phyloP scores from a whole-genome alignment of 192 early-diverging fungal species.

The Entrophospora sp. region DNA sequence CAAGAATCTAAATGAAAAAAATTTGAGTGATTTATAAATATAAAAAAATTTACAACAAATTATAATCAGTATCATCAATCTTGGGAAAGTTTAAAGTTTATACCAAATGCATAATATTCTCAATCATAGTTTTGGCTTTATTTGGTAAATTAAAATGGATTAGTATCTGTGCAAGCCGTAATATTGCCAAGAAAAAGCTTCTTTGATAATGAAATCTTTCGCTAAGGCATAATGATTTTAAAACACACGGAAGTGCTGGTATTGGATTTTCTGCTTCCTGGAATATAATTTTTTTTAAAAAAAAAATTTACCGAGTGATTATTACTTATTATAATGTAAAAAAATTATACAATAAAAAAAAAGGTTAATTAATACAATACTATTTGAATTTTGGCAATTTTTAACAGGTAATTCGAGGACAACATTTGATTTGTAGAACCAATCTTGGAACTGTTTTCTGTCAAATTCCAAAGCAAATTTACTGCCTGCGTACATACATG shows the following conservation, averaged over 20 bases:
- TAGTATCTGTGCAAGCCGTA: constrained; percentile 12
- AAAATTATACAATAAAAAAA: background rate
- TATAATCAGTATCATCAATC: background rate
- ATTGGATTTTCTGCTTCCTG: constrained; percentile 6
- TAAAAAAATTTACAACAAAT: background rate
- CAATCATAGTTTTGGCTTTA: constrained; percentile 14
- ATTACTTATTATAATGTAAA: background rate
- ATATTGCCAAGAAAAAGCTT: constrained; percentile 15
- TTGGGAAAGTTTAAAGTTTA: background rate
- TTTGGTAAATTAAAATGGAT: constrained; percentile 7
- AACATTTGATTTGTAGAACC: constrained; percentile 16
- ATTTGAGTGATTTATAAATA: background rate
- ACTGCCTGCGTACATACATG: too few species aligned
- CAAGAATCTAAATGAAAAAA: constrained; percentile 5
- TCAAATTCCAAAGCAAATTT: background rate
- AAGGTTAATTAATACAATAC: background rate
- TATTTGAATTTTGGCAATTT: constrained; percentile 18
- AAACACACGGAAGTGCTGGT: constrained; percentile 15
- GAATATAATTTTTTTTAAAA: too few species aligned
- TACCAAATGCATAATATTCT: constrained; percentile 17
- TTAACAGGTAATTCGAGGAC: constrained; percentile 8
- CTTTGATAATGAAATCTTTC: constrained; percentile 20
- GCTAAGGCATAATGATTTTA: constrained; percentile 13
- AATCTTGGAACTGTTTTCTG: constrained; percentile 2
- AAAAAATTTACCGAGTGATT: too few species aligned